A percentile compares a stretch with the other conserved stretches of the same genome.
phyloP scores from a whole-genome alignment of 1,284 basidiomycete species.

The Apiotrichum gracile region DNA sequence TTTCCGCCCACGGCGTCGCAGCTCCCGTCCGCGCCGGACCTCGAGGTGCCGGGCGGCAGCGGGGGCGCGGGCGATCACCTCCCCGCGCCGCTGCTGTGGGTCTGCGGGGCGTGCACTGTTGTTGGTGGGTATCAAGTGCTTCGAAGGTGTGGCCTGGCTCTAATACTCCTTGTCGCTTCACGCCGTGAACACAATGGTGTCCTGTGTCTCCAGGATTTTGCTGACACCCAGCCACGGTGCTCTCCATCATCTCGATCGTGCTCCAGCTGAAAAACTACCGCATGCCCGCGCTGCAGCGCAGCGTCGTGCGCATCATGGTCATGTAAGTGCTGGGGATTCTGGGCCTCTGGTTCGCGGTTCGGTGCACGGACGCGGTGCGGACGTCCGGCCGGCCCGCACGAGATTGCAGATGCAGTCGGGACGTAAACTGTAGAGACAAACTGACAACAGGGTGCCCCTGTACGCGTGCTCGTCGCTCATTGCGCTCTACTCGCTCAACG shows the following conservation, averaged over 20 bases:
- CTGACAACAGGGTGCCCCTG: slow-evolving; percentile 67
- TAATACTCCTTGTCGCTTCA: not conserved
- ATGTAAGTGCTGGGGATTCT: slow-evolving; percentile 53
- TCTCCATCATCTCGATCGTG: slow-evolving; percentile 76
- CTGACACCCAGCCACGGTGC: slow-evolving; percentile 56
- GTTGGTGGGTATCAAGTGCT: slow-evolving; percentile 32
- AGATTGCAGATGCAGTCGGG: not conserved
- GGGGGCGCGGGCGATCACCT: slow-evolving; percentile 40
- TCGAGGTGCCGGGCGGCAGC: not conserved
- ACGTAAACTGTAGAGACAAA: no score
- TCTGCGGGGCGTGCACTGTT: slow-evolving; percentile 43
- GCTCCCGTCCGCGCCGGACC: not conserved
- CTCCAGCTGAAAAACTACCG: slow-evolving; percentile 87
- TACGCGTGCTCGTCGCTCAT: slow-evolving; percentile 89
- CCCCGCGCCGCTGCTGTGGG: slow-evolving; percentile 37
- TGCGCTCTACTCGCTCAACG: slow-evolving; percentile 87
- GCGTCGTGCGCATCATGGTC: slow-evolving; percentile 92
- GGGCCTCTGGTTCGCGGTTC: no score
- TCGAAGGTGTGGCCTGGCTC: not conserved
- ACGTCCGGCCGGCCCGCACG: no score
- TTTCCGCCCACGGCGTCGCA: slow-evolving; percentile 1
- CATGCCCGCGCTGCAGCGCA: slow-evolving; percentile 69
- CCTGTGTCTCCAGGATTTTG: not conserved
- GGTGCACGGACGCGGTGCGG: no score
- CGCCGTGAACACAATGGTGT: not conserved